Evolutionary conservation across 2,329 filamentous ascomycete genomes (phyloP).

Genomic region (Teratosphaeria gauchensis): DNA sequence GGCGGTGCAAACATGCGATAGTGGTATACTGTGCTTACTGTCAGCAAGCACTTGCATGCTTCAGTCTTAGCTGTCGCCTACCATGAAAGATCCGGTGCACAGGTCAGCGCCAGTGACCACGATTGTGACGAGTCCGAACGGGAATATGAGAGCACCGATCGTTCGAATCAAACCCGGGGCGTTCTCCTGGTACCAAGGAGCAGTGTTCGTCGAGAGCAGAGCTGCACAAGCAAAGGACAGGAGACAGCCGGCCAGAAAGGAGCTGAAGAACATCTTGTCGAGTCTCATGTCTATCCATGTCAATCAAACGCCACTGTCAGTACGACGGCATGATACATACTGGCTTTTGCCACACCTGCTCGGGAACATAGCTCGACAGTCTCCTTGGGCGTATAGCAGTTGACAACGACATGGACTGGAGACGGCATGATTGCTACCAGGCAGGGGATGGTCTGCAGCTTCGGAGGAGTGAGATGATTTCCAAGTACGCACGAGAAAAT

Average conservation of each 20-base stretch:
- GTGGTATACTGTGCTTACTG: conserved; percentile 9
- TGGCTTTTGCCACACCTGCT: conserved; percentile 42
- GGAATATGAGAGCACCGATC: conserved; percentile 23
- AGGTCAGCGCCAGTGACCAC: conserved; percentile 25
- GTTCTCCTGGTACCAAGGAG: conserved; percentile 23
- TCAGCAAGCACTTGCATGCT: background rate
- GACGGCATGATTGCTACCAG: background rate
- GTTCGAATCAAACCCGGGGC: conserved; percentile 23
- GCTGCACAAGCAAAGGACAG: conserved; percentile 43
- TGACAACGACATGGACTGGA: conserved; percentile 5
- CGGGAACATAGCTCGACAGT: conserved; percentile 43
- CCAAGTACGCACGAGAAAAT: background rate
- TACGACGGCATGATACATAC: conserved; percentile 30
- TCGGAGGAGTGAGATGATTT: background rate
- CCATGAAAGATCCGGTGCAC: conserved; percentile 22
- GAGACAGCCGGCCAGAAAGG: conserved; percentile 41
- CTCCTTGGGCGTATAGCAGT: conserved; percentile 22
- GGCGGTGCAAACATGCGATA: conserved; percentile 29
- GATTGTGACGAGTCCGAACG: conserved; percentile 23
- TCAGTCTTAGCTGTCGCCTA: conserved; percentile 6
- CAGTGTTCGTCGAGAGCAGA: conserved; percentile 23
- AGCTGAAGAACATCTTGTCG: background rate
- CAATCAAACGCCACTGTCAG: background rate
- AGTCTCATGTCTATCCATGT: background rate
- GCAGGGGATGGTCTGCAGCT: background rate